Evolutionary conservation across 2,329 filamentous ascomycete genomes (phyloP).

Genomic region (Fusarium sulawesiense): DNA sequence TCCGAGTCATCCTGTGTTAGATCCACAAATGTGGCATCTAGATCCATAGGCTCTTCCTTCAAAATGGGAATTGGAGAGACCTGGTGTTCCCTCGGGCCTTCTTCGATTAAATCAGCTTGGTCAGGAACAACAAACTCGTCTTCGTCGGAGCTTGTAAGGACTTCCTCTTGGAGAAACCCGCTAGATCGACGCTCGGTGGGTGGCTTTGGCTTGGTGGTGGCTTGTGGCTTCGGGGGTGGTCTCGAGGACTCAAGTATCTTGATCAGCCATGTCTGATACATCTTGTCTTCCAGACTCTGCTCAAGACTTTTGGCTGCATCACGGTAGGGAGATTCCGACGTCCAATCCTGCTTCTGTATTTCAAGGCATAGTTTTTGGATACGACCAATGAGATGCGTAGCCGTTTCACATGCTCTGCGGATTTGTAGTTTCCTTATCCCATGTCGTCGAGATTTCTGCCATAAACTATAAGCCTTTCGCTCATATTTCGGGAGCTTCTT

Average conservation of each 20-base stretch:
- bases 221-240: constrained; percentile 53
- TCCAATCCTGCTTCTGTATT: constrained; percentile 66
- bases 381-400: constrained; percentile 60
- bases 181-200: constrained; percentile 6
- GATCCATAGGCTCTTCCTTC: constrained; percentile 40
- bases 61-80: neutral
- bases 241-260: constrained; percentile 56
- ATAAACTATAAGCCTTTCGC: constrained; percentile 68
- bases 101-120: constrained; percentile 17
- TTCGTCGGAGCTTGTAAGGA: constrained; percentile 63
- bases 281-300: constrained; percentile 70
- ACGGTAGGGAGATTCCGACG: constrained; percentile 62
- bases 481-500: constrained; percentile 67
- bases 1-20: constrained; percentile 47
- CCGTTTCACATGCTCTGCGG: constrained; percentile 54
- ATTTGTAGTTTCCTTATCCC: constrained; percentile 55
- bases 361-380: constrained; percentile 66
- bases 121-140: constrained; percentile 62
- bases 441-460: constrained; percentile 65
- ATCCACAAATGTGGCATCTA: constrained; percentile 41
- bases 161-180: constrained; percentile 56
- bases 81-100: neutral
- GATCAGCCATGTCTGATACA: constrained; percentile 65
- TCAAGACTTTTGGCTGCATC: constrained; percentile 71
- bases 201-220: constrained; percentile 34